These are phyloP conservation scores for Cardamine chenopodiifolia DNA, from an alignment of 345 rosid species.

Conservation along the genomic window DNA sequence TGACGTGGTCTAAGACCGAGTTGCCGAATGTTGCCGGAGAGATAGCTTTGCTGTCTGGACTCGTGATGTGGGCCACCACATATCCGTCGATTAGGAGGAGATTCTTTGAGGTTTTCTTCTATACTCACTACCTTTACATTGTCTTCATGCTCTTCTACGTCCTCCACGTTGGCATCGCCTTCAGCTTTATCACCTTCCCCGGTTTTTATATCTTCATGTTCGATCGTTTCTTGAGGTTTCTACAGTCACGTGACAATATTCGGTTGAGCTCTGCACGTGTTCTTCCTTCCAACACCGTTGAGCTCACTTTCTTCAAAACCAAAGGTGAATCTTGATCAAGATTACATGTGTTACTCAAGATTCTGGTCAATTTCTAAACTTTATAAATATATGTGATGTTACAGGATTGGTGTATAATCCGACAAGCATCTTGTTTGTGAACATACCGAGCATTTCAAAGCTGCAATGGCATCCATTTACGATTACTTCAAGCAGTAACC, in stretches of 20 bases:
- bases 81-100: slow-evolving; percentile 53
- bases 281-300: slow-evolving; percentile 60
- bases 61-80: slow-evolving; percentile 71
- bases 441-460: slow-evolving; percentile 74
- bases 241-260: slow-evolving; percentile 59
- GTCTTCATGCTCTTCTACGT: slow-evolving; percentile 64
- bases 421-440: slow-evolving; percentile 68
- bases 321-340: slow-evolving; percentile 44
- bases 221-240: slow-evolving; percentile 72
- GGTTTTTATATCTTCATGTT: slow-evolving; percentile 76
- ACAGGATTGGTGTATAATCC: slow-evolving; percentile 68
- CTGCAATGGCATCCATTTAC: slow-evolving; percentile 96
- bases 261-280: slow-evolving; percentile 62
- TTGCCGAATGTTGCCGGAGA: slow-evolving; percentile 75
- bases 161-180: slow-evolving; percentile 64
- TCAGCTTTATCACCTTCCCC: slow-evolving; percentile 59
- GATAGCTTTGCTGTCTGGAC: slow-evolving; percentile 59
- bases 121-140: slow-evolving; percentile 70
- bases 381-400: background rate
- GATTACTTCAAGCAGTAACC: slow-evolving; percentile 64
- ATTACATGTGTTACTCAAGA: background rate
- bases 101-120: slow-evolving; percentile 76
- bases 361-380: background rate
- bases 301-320: slow-evolving; percentile 71
- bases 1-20: slow-evolving; percentile 50